Evolutionary conservation across 441 rosid genomes (phyloP), one percentile per base, ranked within the genome.

Genomic region (Erodium chrysanthum): DNA sequence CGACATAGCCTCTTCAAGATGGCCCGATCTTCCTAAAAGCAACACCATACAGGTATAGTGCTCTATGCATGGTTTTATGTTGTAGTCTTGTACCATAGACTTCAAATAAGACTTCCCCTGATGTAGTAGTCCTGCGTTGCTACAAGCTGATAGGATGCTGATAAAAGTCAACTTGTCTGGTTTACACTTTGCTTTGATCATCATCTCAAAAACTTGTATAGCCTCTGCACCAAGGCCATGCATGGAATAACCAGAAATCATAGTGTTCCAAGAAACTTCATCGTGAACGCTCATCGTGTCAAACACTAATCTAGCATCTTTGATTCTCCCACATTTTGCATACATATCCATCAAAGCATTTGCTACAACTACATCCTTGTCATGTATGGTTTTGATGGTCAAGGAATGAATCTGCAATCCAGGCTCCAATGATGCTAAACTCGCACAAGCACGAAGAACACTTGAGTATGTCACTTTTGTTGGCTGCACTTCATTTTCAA

Each of bases 261-360:
- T 83, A 15, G 86, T 68, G 67, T 89, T 91, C 96, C 97, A 94
- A 0, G 97, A 83, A 71, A 89, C 85, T 70, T 71, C 79, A 64
- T 86, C 85, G 66, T 64, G 74, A 25, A 73, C 71, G 20, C 17
- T 71, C 76, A 89, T 77, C 78, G 37, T 74, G 52, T 83, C 80
- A 81, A 94, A 91, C 56, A 80, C 84, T 61, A 80, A 71, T 5
- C 78, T 80, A 12, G 96, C 90, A 64, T 80, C 82, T 66, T 75
- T 71, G 70, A 89, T 85, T 48, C 78, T 82, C 65, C 99, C 94
- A 56, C 96, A 91, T 79, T 91, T 91, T 44, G 98, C 92, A 76
- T 91, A 91, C 97, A 91, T 94, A 75, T 91, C 92, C 70, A 91
- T 82, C 81, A 94, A 75, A 58, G 94, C 85, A 83, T 91, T 94